A percentile compares a stretch with the other conserved stretches of the same genome.
Conservation (phyloP, 805 yeast genomes). For the Starmera amethionina region DNA sequence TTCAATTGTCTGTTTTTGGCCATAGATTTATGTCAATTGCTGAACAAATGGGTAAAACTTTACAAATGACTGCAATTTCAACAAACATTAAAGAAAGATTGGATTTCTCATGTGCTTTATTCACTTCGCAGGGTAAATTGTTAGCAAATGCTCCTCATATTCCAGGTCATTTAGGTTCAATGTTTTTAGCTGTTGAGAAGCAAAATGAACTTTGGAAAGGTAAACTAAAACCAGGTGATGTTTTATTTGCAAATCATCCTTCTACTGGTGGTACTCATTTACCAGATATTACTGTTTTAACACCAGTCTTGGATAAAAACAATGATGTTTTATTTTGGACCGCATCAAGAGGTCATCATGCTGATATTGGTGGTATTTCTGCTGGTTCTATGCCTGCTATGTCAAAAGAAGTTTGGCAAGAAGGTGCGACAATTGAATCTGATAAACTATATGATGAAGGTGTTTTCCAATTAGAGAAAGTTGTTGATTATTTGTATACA, state of each 20-base stretch:
- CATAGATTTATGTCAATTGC: conserved; percentile 43
- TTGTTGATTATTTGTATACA: conserved; percentile 32
- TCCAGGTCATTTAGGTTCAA: conserved; percentile 39
- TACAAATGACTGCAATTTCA: conserved; percentile 33
- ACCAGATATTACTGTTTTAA: conserved; percentile 45
- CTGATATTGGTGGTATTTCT: conserved; percentile 53
- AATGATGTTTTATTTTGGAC: conserved; percentile 39
- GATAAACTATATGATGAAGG: conserved; percentile 42
- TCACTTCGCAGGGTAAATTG: conserved; percentile 33
- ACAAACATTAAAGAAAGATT: conserved; percentile 38
- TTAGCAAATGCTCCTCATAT: conserved; percentile 38
- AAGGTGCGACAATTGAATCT: conserved; percentile 45
- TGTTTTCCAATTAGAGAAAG: conserved; percentile 41
- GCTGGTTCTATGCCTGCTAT: conserved; percentile 50
- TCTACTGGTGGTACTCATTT: conserved; percentile 37
- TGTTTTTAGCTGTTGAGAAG: conserved; percentile 32
- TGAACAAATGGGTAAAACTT: conserved; percentile 36
- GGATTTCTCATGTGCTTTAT: conserved; percentile 39
- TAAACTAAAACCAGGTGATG: conserved; percentile 31
- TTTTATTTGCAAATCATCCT: conserved; percentile 33
- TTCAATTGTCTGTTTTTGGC: conserved; percentile 33
- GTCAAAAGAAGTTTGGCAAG: conserved; percentile 42
- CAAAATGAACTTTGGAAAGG: conserved; percentile 29
- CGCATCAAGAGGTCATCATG: conserved; percentile 54
- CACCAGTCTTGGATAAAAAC: conserved; percentile 43